Conservation (phyloP, 768 basidiomycete genomes). For the Suillus lakei region DNA sequence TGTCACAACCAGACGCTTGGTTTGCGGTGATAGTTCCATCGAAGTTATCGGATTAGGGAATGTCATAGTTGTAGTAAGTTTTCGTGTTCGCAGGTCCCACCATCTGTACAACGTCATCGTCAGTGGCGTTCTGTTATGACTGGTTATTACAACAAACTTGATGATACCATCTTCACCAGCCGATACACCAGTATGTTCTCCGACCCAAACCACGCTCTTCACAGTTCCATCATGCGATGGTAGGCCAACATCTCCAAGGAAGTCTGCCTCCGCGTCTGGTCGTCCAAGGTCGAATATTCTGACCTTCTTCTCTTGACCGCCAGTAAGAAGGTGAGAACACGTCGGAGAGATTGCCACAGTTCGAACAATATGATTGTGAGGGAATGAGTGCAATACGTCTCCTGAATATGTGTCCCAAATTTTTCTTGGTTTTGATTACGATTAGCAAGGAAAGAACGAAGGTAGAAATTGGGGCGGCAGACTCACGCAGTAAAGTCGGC, state of each 20-base stretch:
- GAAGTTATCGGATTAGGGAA: conserved; percentile 87
- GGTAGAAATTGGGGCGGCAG: background rate
- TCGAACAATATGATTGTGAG: conserved; percentile 98
- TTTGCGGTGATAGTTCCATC: conserved; percentile 88
- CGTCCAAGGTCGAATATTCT: conserved; percentile 89
- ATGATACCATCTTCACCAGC: conserved; percentile 92
- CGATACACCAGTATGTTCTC: conserved; percentile 83
- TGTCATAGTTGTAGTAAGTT: conserved; percentile 68
- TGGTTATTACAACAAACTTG: conserved; percentile 59
- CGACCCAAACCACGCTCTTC: conserved; percentile 93
- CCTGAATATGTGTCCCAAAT: conserved; percentile 96
- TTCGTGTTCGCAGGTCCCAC: conserved; percentile 92
- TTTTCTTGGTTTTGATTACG: conserved; percentile 58
- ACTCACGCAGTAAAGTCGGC: conserved; percentile 98
- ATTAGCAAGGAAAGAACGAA: conserved; percentile 10
- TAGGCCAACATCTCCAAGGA: conserved; percentile 65
- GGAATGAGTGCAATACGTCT: conserved; percentile 88
- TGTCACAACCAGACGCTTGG: conserved; percentile 85
- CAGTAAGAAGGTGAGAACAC: conserved; percentile 76
- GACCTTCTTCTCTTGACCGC: conserved; percentile 97
- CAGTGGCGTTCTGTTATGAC: conserved; percentile 8
- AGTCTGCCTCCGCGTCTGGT: conserved; percentile 87
- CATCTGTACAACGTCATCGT: conserved; percentile 57
- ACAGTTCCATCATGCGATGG: conserved; percentile 86
- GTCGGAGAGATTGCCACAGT: conserved; percentile 86